Evolutionary conservation across 352 stramenopile species (phyloP).

Genomic region (Pythium rhizo-oryzae): DNA sequence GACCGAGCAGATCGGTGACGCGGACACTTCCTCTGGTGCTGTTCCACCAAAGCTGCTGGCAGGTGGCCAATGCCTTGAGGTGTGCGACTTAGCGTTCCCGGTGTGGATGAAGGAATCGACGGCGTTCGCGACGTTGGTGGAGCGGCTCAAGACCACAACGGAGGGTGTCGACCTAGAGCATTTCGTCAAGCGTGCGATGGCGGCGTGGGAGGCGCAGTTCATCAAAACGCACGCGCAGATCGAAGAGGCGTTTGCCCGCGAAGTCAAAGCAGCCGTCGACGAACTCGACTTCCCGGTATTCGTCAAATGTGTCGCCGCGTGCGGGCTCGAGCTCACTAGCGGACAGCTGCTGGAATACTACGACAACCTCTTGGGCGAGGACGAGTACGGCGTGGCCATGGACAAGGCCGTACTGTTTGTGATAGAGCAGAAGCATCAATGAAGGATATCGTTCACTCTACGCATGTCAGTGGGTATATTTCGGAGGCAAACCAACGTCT

Average conservation of each 20-base stretch:
- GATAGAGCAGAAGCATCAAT: slow-evolving; percentile 32
- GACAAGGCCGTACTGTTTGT: slow-evolving; percentile 37
- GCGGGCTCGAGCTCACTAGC: slow-evolving; percentile 51
- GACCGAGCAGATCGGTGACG: slow-evolving; percentile 71
- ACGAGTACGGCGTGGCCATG: slow-evolving; percentile 32
- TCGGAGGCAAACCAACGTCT: slow-evolving; percentile 2
- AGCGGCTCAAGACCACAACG: slow-evolving; percentile 21
- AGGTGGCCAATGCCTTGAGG: slow-evolving; percentile 39
- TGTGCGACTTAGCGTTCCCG: slow-evolving; percentile 46
- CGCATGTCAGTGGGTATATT: slow-evolving; percentile 8
- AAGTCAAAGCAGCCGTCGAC: neutral
- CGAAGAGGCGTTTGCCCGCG: slow-evolving; percentile 27
- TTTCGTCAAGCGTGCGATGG: slow-evolving; percentile 44
- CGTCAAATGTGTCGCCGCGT: slow-evolving; percentile 32
- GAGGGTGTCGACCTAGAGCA: slow-evolving; percentile 45
- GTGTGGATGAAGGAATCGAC: slow-evolving; percentile 39
- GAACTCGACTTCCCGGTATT: slow-evolving; percentile 52
- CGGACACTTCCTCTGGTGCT: slow-evolving; percentile 29
- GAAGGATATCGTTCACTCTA: neutral
- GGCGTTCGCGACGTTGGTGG: slow-evolving; percentile 27
- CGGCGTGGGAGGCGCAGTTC: slow-evolving; percentile 46
- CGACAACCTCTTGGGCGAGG: slow-evolving; percentile 46
- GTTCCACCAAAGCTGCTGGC: slow-evolving; percentile 20
- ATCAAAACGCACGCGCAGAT: slow-evolving; percentile 35
- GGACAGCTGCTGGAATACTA: slow-evolving; percentile 64